These are phyloP conservation scores for Penicillium aurantiogriseum DNA, from an alignment of 2,329 filamentous ascomycete species.

Conservation along the genomic window DNA sequence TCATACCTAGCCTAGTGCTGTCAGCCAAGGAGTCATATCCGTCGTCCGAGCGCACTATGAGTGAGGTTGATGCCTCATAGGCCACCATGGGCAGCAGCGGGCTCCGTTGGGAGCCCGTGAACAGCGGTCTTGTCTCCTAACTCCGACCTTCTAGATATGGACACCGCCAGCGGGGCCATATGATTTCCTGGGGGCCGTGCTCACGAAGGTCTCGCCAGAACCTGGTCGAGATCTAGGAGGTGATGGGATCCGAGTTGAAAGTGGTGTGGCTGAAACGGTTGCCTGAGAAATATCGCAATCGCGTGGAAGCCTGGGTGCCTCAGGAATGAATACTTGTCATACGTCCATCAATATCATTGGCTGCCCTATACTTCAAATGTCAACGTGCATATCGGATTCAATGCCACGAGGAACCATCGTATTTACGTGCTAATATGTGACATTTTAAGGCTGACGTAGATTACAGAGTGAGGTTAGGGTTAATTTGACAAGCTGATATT, in stretches of 20 bases:
- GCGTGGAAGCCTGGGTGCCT: conserved; percentile 3
- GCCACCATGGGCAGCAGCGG: not conserved
- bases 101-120: not conserved
- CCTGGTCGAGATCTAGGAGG: not conserved
- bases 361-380: conserved; percentile 4
- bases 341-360: conserved; percentile 2
- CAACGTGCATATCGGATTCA: not conserved
- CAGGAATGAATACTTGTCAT: not conserved
- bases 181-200: not conserved
- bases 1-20: not conserved
- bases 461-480: not conserved
- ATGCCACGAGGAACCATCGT: not conserved
- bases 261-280: conserved; percentile 7
- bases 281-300: not conserved
- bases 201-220: not conserved
- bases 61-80: not conserved
- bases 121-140: conserved; percentile 3
- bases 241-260: not conserved
- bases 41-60: not conserved
- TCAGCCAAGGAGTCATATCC: not conserved
- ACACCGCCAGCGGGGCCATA: conserved; percentile 2
- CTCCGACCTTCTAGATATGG: conserved; percentile 5
- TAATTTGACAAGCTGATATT: not conserved
- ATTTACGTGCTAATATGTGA: not conserved
- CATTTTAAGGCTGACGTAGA: not conserved